Conservation (phyloP, 306 rosid genomes). For the Crotalaria pallida region DNA sequence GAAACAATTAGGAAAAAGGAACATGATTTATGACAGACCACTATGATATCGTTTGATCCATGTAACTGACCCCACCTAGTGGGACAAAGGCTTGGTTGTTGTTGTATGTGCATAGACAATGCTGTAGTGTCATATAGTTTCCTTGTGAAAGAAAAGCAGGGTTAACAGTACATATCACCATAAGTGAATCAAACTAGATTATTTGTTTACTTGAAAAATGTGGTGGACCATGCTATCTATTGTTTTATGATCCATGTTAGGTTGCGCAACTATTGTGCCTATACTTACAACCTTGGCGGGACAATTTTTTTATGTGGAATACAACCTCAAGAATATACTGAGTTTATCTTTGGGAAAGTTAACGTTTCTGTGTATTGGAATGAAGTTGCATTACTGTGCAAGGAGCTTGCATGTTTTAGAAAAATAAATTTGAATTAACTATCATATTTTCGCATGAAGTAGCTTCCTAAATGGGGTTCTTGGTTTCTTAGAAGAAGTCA, state of each 20-base stretch:
- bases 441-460: neutral
- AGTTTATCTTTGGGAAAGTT: neutral
- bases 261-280: too few relatives aligned
- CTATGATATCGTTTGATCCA: too few relatives aligned
- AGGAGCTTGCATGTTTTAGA: neutral
- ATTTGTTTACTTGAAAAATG: neutral
- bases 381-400: constrained; percentile 11
- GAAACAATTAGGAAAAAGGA: too few relatives aligned
- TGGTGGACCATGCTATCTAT: neutral
- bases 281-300: neutral
- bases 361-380: constrained; percentile 6
- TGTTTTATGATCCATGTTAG: neutral
- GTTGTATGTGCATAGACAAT: neutral
- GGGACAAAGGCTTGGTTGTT: too few relatives aligned
- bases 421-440: too few relatives aligned
- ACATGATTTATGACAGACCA: too few relatives aligned
- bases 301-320: too few relatives aligned
- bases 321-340: neutral
- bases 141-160: neutral
- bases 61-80: too few relatives aligned
- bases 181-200: neutral
- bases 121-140: neutral
- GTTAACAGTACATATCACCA: neutral
- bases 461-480: neutral
- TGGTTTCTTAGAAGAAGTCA: neutral